These are phyloP conservation scores for Biancaea sappan DNA, from an alignment of 306 rosid species.

Conservation along the genomic window DNA sequence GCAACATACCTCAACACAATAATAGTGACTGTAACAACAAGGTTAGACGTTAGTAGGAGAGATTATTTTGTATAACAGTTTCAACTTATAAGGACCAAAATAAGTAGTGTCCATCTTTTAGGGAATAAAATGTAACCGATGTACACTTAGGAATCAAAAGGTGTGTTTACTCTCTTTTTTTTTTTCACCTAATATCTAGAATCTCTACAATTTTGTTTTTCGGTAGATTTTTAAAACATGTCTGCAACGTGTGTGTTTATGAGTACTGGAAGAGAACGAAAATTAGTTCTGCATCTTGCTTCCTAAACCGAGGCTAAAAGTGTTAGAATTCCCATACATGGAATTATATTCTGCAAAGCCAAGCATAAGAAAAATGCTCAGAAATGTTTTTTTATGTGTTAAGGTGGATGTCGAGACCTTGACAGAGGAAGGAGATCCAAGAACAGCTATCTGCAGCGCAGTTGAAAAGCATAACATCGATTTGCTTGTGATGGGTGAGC, in stretches of 20 bases:
- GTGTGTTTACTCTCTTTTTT: no score
- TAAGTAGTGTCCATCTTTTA: no score
- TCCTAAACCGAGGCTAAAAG: neutral
- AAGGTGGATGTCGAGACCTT: slow-evolving; percentile 45
- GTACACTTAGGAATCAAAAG: no score
- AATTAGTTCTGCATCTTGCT: neutral
- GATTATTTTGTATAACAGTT: no score
- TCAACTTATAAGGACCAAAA: no score
- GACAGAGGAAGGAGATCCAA: slow-evolving; percentile 53
- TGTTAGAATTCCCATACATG: neutral
- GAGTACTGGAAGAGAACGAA: neutral
- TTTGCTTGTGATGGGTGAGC: slow-evolving; percentile 52
- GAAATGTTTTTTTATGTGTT: neutral
- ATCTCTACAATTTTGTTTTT: neutral
- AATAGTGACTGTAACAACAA: no score
- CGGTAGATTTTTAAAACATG: neutral
- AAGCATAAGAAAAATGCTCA: neutral
- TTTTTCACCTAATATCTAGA: neutral
- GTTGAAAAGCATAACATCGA: slow-evolving; percentile 45
- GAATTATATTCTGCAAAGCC: neutral
- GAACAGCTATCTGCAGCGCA: slow-evolving; percentile 44
- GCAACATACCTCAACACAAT: no score
- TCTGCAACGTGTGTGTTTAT: neutral
- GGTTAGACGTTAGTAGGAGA: no score
- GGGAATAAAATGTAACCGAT: no score